Base-by-base conservation (phyloP, 2,329 filamentous ascomycete genomes). In the Eurotiales sp. region DNA sequence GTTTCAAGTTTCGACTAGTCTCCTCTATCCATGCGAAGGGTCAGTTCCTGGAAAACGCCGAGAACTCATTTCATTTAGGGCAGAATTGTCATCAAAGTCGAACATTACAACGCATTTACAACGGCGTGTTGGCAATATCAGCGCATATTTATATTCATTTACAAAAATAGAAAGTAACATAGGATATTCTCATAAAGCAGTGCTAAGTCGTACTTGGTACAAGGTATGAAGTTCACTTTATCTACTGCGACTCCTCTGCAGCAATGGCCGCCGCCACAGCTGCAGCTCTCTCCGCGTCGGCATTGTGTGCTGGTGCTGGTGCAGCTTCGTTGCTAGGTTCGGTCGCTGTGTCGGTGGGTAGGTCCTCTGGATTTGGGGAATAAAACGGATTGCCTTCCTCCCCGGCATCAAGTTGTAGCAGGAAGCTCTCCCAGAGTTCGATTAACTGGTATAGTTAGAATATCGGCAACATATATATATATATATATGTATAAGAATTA, bases 371-470 rank as follows among this genome's bases (percentile, higher is more conserved):
- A 19, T 63, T 53, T n/a, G 64, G 63, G 19, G 66, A 65, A 54
- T 69, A 74, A 52, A 72, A 79, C 3, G 73, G 71, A 49, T 75
- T 72, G 5, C 76, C 89, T 58, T 95, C 90, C 54, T 97, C 92
- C 62, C 96, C 92, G 8, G 90, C 88, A 66, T 99, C 93, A 39
- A 99, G 78, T 68, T 96, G 93, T 80, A 97, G 86, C 47, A 99
- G 78, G 76, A 96, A 99, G 0, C 93, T 97, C 73, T 99, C 93
- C 93, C 93, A 99, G 56, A 97, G 86, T 72, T 99, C 93, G 63
- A 85, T 85, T 56, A 85, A 73, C 82, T 85, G 85, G 84, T 71
- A 78, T 7, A 36, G 47, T 51, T 41, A 61, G 40, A 36, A 42
- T 25, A 39, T 42, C 27, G 12, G 37, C 14, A 8, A 36, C 27